Conservation (phyloP, 805 yeast species). For the Metschnikowia corniflorae region DNA sequence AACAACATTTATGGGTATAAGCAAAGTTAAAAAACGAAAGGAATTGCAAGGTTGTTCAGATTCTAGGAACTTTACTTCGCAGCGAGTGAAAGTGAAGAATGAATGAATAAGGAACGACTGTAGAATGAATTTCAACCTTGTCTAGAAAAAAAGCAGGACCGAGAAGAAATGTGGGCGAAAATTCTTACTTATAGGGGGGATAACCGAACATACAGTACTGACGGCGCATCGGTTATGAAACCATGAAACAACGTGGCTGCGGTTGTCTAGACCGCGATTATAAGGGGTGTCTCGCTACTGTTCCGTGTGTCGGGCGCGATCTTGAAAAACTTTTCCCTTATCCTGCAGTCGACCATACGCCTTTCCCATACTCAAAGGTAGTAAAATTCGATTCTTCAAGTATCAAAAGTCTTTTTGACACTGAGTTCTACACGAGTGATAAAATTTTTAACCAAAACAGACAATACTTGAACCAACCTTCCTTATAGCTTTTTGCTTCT, state of each 20-base stretch:
- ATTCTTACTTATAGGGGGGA: slow-evolving; percentile 3
- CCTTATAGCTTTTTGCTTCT: too few species aligned
- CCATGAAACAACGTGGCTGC: not conserved
- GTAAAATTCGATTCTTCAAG: too few species aligned
- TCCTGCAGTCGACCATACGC: too few species aligned
- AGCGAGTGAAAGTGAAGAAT: slow-evolving; percentile 2
- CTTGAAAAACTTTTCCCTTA: too few species aligned
- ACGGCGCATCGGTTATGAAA: slow-evolving; percentile 6
- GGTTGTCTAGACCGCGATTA: slow-evolving; percentile 9
- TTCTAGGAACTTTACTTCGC: slow-evolving; percentile 20
- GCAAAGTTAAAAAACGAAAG: slow-evolving; percentile 10
- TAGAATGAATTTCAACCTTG: slow-evolving; percentile 23
- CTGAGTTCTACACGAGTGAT: too few species aligned
- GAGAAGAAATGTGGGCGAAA: slow-evolving; percentile 1
- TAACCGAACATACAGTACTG: slow-evolving; percentile 1
- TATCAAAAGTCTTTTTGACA: too few species aligned
- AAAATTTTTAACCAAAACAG: too few species aligned
- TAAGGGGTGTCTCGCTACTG: slow-evolving; percentile 3
- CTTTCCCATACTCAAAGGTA: too few species aligned
- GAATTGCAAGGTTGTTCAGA: slow-evolving; percentile 16
- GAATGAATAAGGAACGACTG: slow-evolving; percentile 35
- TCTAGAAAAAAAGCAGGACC: slow-evolving; percentile 8
- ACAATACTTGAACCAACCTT: too few species aligned
- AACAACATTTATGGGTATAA: slow-evolving; percentile 41
- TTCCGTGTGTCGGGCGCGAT: too few species aligned